These are phyloP conservation scores for Shiraia bambusicola DNA, from an alignment of 2,329 filamentous ascomycete genomes.

Conservation along the genomic window DNA sequence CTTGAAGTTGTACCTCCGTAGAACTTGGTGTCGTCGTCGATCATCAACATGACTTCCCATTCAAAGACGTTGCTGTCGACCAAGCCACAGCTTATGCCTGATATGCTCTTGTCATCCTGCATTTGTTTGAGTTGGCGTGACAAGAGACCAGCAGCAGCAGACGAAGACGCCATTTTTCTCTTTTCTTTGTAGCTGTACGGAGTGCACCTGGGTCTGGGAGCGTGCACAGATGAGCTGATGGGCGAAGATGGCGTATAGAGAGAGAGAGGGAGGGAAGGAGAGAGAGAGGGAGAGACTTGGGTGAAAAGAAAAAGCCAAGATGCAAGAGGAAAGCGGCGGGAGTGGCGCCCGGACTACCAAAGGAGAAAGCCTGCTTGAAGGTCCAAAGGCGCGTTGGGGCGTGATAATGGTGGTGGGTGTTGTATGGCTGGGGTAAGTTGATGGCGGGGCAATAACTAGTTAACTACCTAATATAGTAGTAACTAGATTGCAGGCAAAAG, in stretches of 20 bases:
- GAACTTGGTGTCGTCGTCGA: constrained; percentile 88
- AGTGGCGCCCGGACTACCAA: no score
- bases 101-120: constrained; percentile 86
- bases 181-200: constrained; percentile 3
- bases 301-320: background rate
- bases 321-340: no score
- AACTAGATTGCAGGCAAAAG: constrained; percentile 18
- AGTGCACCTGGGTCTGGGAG: background rate
- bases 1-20: constrained; percentile 80
- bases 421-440: constrained; percentile 4
- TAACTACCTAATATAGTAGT: no score
- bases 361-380: background rate
- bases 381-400: constrained; percentile 15
- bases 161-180: constrained; percentile 37
- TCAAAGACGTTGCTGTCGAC: constrained; percentile 87
- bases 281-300: background rate
- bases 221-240: background rate
- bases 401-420: constrained; percentile 11
- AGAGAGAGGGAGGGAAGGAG: constrained; percentile 2
- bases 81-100: constrained; percentile 90
- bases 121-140: constrained; percentile 90
- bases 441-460: constrained; percentile 29
- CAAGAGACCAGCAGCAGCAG: constrained; percentile 71
- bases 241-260: constrained; percentile 2
- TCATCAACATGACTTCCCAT: constrained; percentile 99